Base-by-base conservation (phyloP, 2,329 filamentous ascomycete genomes). In the Triangularia verruculosa region DNA sequence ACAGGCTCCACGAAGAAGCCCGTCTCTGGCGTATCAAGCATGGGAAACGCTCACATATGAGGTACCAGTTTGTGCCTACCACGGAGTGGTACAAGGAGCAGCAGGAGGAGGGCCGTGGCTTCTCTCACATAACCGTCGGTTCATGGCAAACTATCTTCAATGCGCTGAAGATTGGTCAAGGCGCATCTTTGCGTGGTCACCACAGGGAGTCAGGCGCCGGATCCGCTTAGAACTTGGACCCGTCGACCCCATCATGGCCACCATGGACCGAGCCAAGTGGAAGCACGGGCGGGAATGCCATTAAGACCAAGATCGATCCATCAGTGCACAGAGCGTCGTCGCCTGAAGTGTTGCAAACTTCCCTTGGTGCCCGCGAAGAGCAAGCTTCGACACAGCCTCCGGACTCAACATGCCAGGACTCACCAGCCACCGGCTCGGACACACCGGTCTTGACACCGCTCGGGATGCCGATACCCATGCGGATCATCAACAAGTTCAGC, bases 61-160 rank as follows among this genome's bases (percentile, higher is more conserved):
- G 56, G 25, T 84, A 78, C 68, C 70, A 69, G 15, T 86, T 81
- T 67, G 71, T 70, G 51, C 78, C 81, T 8, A 86, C 84, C 1
- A 64, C 75, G 64, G 73, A 79, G 4, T 87, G 85, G 85, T 87
- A 86, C 66, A 67, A 68, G 3, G 74, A 79, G 39, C 80, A 83
- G 66, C 68, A 75, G 24, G 70, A 71, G 1, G 81, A 83, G 68
- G 82, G 81, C 1, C 77, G 83, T 20, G 79, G 77, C 0, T 83
- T 77, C 61, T 79, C 80, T 59, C 83, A 86, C 65, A 73, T 87
- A 3, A 69, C 72, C 4, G 78, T 86, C 4, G 73, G 73, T 30
- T 63, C 71, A 2, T 86, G 80, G 78, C 73, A 80, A 30, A 68
- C 61, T 6, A 73, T 84, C 8, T 79, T 81, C 62, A 61, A 57